Percentiles rank a stretch among this genome's conserved stretches.
Conservation (phyloP, 139 green algal genomes). For the Ostreobium quekettii region DNA sequence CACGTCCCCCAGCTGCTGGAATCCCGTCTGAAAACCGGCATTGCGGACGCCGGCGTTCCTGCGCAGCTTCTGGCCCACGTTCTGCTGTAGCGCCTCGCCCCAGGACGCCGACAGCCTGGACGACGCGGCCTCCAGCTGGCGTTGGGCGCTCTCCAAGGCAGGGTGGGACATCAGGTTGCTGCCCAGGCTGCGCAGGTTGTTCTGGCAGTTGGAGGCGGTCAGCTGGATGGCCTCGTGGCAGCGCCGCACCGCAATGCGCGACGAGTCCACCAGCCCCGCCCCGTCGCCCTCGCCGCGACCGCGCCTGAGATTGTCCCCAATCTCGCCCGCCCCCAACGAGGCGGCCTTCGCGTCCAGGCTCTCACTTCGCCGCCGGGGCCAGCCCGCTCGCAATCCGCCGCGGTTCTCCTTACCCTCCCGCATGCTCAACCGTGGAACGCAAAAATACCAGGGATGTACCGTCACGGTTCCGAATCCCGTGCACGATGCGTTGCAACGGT, state of each 20-base stretch:
- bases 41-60: not conserved
- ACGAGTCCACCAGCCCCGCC: slow-evolving; percentile 22
- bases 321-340: too few relatives aligned
- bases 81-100: slow-evolving; percentile 32
- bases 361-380: too few relatives aligned
- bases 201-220: slow-evolving; percentile 47
- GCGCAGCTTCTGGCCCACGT: slow-evolving; percentile 1
- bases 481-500: too few relatives aligned
- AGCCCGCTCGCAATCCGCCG: too few relatives aligned
- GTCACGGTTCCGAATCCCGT: too few relatives aligned
- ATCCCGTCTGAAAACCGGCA: too few relatives aligned
- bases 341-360: too few relatives aligned
- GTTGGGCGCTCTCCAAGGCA: not conserved
- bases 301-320: too few relatives aligned
- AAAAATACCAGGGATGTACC: too few relatives aligned
- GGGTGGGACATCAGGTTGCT: slow-evolving; percentile 20
- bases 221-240: slow-evolving; percentile 42
- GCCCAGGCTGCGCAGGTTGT: slow-evolving; percentile 43
- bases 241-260: slow-evolving; percentile 30
- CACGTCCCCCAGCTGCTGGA: not conserved
- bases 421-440: too few relatives aligned
- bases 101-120: not conserved
- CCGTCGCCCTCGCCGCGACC: not conserved
- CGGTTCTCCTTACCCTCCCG: too few relatives aligned
- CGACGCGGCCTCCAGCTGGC: slow-evolving; percentile 2